Evolutionary conservation across 176 grass and related monocot species (phyloP).

Genomic region (Triticum turgidum): DNA sequence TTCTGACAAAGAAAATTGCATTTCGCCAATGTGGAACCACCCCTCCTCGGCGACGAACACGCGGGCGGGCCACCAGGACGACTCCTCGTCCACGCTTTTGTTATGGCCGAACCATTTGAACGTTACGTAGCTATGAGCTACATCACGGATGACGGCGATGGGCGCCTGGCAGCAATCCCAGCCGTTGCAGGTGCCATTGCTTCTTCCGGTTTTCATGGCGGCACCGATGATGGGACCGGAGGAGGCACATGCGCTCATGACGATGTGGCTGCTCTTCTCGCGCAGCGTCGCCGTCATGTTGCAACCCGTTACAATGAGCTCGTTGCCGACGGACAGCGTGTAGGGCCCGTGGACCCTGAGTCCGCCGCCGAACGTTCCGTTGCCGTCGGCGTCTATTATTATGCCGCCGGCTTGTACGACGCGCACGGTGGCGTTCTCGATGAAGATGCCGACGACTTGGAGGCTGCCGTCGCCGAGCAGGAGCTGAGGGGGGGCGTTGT

Average conservation of each 20-base stretch:
- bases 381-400: neutral
- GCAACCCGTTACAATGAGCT: neutral
- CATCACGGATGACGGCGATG: neutral
- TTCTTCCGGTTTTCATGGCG: no score
- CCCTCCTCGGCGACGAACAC: neutral
- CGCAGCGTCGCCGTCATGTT: neutral
- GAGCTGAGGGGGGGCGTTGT: neutral
- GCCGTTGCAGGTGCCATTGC: neutral
- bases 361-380: neutral
- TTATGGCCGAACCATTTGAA: neutral
- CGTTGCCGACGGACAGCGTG: neutral
- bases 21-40: neutral
- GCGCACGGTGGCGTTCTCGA: fast-evolving
- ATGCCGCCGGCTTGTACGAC: neutral
- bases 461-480: neutral
- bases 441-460: neutral
- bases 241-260: neutral
- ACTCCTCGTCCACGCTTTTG: neutral
- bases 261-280: neutral
- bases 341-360: neutral
- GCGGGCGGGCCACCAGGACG: neutral
- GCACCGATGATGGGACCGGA: no score
- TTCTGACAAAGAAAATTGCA: neutral
- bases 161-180: neutral
- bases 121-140: neutral